A percentile compares a stretch with the other conserved stretches of the same genome.
Conservation (phyloP, 192 early-diverging fungal genomes). For the Coemansia sp. region DNA sequence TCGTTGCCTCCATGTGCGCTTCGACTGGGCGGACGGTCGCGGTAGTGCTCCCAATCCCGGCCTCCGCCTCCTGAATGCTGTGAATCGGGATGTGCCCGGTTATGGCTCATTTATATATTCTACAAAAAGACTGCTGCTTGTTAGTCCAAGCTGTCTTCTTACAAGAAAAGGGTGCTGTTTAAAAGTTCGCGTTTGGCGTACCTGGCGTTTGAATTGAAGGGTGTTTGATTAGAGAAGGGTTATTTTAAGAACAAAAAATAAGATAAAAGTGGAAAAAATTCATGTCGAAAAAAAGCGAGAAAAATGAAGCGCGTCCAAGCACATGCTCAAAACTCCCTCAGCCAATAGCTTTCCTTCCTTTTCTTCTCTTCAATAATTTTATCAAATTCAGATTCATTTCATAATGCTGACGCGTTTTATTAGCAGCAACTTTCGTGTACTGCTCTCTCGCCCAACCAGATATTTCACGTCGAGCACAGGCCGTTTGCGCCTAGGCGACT, state of each 20-base stretch:
- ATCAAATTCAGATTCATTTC: not conserved
- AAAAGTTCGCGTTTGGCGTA: not conserved
- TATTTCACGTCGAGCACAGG: not conserved
- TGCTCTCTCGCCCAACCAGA: not conserved
- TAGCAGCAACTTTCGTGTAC: not conserved
- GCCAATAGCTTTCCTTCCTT: not conserved
- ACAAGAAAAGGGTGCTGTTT: not conserved
- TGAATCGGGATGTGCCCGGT: constrained; percentile 29
- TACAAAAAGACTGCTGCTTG: not conserved
- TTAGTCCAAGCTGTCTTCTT: not conserved
- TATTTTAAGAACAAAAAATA: constrained; percentile 4
- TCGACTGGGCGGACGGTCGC: constrained; percentile 17
- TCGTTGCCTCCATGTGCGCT: not conserved
- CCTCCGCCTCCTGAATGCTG: constrained; percentile 10
- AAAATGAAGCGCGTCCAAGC: not conserved
- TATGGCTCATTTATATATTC: constrained; percentile 27
- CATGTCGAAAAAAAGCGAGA: not conserved
- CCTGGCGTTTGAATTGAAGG: constrained; percentile 1
- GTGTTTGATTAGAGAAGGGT: not conserved
- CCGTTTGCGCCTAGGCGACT: not conserved
- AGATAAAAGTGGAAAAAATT: constrained; percentile 7
- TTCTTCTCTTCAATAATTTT: not conserved
- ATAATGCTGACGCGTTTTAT: not conserved
- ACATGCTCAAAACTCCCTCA: not conserved
- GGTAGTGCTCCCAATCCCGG: constrained; percentile 22